A percentile compares a stretch with the other conserved stretches of the same genome.
Evolutionary conservation across 768 basidiomycete genomes (phyloP).

Genomic region (Phaeolepiota aurea): DNA sequence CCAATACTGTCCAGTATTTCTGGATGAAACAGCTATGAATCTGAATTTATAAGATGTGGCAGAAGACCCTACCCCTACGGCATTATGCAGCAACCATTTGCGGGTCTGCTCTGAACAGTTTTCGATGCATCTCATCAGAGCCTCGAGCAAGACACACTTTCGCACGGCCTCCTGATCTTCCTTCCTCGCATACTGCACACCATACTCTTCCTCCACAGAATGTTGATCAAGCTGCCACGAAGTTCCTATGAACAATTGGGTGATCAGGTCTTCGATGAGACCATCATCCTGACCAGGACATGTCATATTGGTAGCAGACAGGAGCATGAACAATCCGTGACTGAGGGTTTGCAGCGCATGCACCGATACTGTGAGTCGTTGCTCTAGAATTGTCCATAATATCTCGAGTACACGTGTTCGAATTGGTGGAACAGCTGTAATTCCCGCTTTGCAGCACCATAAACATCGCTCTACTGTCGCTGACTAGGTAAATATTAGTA

Average conservation of each 20-base stretch:
- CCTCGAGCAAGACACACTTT: constrained; percentile 33
- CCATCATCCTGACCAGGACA: constrained; percentile 21
- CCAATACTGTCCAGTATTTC: constrained; percentile 42
- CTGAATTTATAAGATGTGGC: neutral
- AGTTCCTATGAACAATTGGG: constrained; percentile 33
- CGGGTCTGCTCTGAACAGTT: constrained; percentile 34
- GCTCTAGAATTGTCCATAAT: constrained; percentile 37
- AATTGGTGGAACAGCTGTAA: constrained; percentile 27
- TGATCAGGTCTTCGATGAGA: constrained; percentile 33
- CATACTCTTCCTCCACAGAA: constrained; percentile 44
- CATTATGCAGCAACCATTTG: constrained; percentile 40
- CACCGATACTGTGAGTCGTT: constrained; percentile 31
- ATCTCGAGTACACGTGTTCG: constrained; percentile 42
- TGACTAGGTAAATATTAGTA: constrained; percentile 17
- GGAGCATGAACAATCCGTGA: constrained; percentile 42
- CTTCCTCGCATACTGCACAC: constrained; percentile 24
- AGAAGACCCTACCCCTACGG: constrained; percentile 34
- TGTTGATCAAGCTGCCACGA: constrained; percentile 40
- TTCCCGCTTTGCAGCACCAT: constrained; percentile 65
- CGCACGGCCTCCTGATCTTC: constrained; percentile 25
- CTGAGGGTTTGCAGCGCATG: constrained; percentile 42
- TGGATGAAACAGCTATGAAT: constrained; percentile 11
- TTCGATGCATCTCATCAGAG: constrained; percentile 44
- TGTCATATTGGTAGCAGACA: constrained; percentile 21
- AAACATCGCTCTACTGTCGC: constrained; percentile 49